These are phyloP conservation scores for Yarrowia hollandica DNA, from an alignment of 805 yeast species.

Conservation along the genomic window DNA sequence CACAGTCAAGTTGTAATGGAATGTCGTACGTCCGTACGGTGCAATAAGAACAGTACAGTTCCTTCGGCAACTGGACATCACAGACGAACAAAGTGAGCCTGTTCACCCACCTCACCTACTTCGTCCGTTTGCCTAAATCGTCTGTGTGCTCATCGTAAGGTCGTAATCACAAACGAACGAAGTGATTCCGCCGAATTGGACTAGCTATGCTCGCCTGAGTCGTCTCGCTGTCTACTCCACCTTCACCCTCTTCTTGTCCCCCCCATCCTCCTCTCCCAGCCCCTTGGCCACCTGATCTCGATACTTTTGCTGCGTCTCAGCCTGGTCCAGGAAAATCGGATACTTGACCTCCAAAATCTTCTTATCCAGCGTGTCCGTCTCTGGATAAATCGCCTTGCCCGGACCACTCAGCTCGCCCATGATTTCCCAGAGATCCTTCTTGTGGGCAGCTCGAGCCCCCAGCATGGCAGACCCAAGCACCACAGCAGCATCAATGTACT, in stretches of 20 bases:
- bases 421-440: slow-evolving; percentile 66
- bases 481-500: slow-evolving; percentile 95
- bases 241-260: slow-evolving; percentile 4
- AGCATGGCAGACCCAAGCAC: slow-evolving; percentile 93
- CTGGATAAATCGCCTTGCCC: slow-evolving; percentile 77
- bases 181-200: too few species aligned
- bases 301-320: slow-evolving; percentile 74
- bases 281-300: slow-evolving; percentile 54
- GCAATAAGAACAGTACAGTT: too few species aligned
- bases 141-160: too few species aligned
- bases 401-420: slow-evolving; percentile 84
- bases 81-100: too few species aligned
- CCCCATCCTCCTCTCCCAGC: slow-evolving; percentile 4
- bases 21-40: too few species aligned
- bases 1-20: too few species aligned
- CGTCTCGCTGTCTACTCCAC: too few species aligned
- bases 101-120: too few species aligned
- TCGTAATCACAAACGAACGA: too few species aligned
- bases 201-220: too few species aligned
- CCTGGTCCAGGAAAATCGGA: slow-evolving; percentile 83
- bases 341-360: slow-evolving; percentile 75
- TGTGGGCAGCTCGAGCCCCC: slow-evolving; percentile 85
- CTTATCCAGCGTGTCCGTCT: slow-evolving; percentile 62
- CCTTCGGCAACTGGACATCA: too few species aligned
- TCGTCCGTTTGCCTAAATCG: too few species aligned